Percentiles rank a stretch among this genome's conserved stretches.
These are phyloP conservation scores for Saturnispora sekii DNA, from an alignment of 805 yeast species.

Conservation along the genomic window DNA sequence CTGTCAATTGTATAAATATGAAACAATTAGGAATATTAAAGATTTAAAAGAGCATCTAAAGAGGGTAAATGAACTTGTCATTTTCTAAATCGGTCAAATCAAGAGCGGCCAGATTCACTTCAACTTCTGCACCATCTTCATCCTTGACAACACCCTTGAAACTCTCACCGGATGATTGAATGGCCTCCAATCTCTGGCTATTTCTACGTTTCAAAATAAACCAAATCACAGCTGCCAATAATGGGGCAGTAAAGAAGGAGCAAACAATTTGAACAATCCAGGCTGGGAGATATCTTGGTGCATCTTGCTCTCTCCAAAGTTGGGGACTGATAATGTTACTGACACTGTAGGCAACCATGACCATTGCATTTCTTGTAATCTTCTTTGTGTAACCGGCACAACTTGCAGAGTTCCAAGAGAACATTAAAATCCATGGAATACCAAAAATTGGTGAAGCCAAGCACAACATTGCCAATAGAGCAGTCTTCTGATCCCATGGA, in stretches of 20 bases:
- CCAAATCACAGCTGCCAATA: conserved; percentile 32
- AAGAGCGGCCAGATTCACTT: conserved; percentile 33
- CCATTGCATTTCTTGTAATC: conserved; percentile 34
- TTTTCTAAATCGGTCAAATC: conserved; percentile 45
- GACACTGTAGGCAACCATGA: conserved; percentile 36
- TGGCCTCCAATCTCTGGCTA: conserved; percentile 25
- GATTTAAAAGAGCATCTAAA: conserved; percentile 16
- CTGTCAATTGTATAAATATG: not conserved
- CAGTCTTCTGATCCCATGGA: conserved; percentile 36
- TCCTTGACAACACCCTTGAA: conserved; percentile 21
- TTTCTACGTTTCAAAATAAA: conserved; percentile 28
- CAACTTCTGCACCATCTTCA: conserved; percentile 21
- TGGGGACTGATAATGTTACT: conserved; percentile 46
- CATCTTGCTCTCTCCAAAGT: conserved; percentile 36
- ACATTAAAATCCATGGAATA: conserved; percentile 20
- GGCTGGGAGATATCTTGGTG: conserved; percentile 37
- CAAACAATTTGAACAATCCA: conserved; percentile 44
- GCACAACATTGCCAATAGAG: conserved; percentile 37
- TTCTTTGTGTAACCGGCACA: conserved; percentile 44
- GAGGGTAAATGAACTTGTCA: conserved; percentile 37
- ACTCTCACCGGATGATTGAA: conserved; percentile 11
- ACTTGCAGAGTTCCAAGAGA: conserved; percentile 26
- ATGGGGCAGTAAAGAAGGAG: conserved; percentile 36
- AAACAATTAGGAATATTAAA: not conserved
- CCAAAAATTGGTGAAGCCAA: conserved; percentile 35